Evolutionary conservation across 208 protist species (phyloP), one percentile per base, ranked within the genome.

Genomic region (Acanthamoeba quina): DNA sequence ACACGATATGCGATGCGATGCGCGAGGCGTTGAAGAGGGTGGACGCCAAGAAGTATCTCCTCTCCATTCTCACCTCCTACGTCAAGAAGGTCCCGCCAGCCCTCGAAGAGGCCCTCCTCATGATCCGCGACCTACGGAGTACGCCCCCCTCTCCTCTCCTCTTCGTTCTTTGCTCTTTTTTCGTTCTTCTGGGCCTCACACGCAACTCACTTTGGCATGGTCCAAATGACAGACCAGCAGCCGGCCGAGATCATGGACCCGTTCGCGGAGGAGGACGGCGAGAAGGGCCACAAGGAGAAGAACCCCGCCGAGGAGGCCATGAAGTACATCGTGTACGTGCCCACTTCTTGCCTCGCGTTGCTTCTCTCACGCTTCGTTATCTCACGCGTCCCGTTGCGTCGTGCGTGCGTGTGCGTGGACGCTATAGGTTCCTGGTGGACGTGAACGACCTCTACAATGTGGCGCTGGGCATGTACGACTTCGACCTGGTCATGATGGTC

Each of bases 391-490:
- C 41, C 41, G 41, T 9, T 44, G 41, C 5, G 41, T 44, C 41
- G 4, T 44, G 41, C 7, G 41, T 44, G 41, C 31, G 24, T 66
- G 60, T 7, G 31, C 7, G 31, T 26, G 7, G 29, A 37, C 31
- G 13, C 13, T 21, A 10, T 9, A 80, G 72, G 9, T 80, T 80
- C 34, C 86, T 97, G 10, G 95, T 96, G 24, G 95, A 97, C 83
- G 96, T 97, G 21, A 86, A 97, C 44, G 70, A 94, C 54, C 66
- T 97, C 4, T 97, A 95, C 56, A 90, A 97, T 66, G 78, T 94
- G 31, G 96, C 96, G 0, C 89, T 97, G 4, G 96, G 96, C 56
- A 96, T 94, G 31, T 97, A 97, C 66, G 95, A 97, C 85, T 96
- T 97, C 68, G 95, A 97, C 19, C 70, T 97, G 37, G 96, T 95